These are phyloP conservation scores for Fusarium foetens DNA, from an alignment of 2,329 filamentous ascomycete species.

Conservation along the genomic window DNA sequence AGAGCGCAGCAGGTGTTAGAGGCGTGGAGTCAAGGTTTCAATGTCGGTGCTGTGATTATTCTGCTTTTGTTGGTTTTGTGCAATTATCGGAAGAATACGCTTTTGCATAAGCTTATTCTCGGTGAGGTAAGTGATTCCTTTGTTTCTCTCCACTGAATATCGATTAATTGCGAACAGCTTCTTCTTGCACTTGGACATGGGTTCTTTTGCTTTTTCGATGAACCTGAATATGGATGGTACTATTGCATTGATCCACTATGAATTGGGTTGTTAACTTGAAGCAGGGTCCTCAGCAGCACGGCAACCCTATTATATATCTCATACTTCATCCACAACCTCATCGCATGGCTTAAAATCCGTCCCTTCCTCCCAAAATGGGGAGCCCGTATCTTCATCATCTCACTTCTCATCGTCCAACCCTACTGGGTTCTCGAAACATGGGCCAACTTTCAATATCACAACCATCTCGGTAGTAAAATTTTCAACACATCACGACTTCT, in stretches of 20 bases:
- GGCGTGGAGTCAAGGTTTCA: slow-evolving; percentile 28
- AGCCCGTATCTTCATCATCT: slow-evolving; percentile 13
- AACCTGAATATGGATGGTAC: slow-evolving; percentile 29
- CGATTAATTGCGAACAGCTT: not conserved
- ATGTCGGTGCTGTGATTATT: slow-evolving; percentile 12
- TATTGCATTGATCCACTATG: rapidly evolving
- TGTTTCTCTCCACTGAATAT: not conserved
- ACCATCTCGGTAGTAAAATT: slow-evolving; percentile 10
- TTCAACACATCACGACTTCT: slow-evolving; percentile 16
- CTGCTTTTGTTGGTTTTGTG: slow-evolving; percentile 21
- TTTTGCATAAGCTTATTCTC: slow-evolving; percentile 30
- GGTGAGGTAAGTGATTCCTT: slow-evolving; percentile 5
- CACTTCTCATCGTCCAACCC: slow-evolving; percentile 12
- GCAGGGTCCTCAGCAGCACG: slow-evolving; percentile 23
- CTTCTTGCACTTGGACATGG: slow-evolving; percentile 23
- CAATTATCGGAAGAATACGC: slow-evolving; percentile 21
- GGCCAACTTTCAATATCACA: slow-evolving; percentile 32
- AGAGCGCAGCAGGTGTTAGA: slow-evolving; percentile 26
- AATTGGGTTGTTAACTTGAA: rapidly evolving
- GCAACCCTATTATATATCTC: slow-evolving; percentile 25
- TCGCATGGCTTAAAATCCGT: slow-evolving; percentile 26
- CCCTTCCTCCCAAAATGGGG: slow-evolving; percentile 26
- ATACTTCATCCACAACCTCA: slow-evolving; percentile 26
- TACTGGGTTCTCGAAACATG: slow-evolving; percentile 31
- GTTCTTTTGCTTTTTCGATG: slow-evolving; percentile 24